Base-by-base conservation (phyloP, 2,329 filamentous ascomycete genomes). In the Xylariaceae sp. region DNA sequence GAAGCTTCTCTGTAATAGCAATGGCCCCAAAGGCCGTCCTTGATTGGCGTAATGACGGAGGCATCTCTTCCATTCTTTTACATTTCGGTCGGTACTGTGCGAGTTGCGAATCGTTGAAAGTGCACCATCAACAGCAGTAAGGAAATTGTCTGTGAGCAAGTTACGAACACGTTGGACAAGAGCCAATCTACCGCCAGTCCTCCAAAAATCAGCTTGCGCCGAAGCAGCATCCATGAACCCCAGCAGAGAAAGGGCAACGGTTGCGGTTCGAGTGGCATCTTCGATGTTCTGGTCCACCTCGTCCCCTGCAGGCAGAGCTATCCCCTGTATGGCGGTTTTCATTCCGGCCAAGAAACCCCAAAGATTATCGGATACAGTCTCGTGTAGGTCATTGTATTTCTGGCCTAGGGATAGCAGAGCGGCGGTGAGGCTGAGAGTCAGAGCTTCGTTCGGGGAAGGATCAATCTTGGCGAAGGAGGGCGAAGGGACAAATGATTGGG, bases 61-160 rank as follows among this genome's bases (percentile, higher is more conserved):
- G 64, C 88, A 89, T 49, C 84, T 81, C 66, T 87, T 94, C 93
- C 93, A 98, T 51, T 95, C 87, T 56, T 82, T 85, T 16, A 87
- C 71, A 19, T 77, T 68, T 36, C 76, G 73, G 48, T 87, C 82
- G 18, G 80, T 69, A 19, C 76, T 76, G 50, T 80, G 81, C 2
- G 84, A 78, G 64, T 94, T 95, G 41, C 91, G 85, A 49, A 97
- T 86, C 8, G 87, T 89, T 8, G 91, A 96, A 43, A 95, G 84
- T 8, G 89, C 87, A 0, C 88, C 89, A 66, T 97, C 93, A 29
- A 97, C 79, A 2, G 87, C 83, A 11, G 94, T 79, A 50, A 96
- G 74, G 59, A 95, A 95, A 6, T 80, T 74, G 56, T 95, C 90
- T 0, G 89, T 91, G 11, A 98, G 71, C 15, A 95, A 75, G 24